Conservation (phyloP, 805 yeast species). For the Alloascoidea africana region DNA sequence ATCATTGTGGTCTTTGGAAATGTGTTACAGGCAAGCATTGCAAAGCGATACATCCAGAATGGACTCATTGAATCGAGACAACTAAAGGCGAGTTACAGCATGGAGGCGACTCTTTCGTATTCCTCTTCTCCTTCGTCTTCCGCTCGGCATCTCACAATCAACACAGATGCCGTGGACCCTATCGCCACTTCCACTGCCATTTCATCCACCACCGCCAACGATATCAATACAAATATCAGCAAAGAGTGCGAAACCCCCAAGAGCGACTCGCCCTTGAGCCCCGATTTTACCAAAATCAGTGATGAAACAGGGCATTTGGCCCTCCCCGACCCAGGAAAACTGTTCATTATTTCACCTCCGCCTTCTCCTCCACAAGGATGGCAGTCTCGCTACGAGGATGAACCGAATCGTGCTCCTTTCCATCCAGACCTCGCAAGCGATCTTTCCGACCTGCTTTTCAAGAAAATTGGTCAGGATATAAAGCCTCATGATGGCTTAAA, state of each 20-base stretch:
- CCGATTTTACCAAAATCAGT: not conserved
- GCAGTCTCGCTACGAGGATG: not conserved
- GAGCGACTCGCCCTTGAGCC: too few species aligned
- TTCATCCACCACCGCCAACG: too few species aligned
- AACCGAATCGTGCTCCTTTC: not conserved
- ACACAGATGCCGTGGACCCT: too few species aligned
- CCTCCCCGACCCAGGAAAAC: not conserved
- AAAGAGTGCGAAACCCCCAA: too few species aligned
- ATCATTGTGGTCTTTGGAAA: not conserved
- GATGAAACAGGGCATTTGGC: not conserved
- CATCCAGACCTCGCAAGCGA: not conserved
- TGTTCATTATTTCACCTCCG: not conserved
- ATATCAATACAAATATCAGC: too few species aligned
- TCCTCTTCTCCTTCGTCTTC: too few species aligned
- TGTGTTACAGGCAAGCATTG: not conserved
- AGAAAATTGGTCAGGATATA: not conserved
- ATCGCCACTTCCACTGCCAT: too few species aligned
- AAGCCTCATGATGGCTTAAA: not conserved
- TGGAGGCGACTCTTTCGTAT: not conserved
- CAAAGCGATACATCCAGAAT: not conserved
- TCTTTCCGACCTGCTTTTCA: not conserved
- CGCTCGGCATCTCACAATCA: not conserved
- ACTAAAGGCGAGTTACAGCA: not conserved
- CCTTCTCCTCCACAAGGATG: slow-evolving; percentile 1
- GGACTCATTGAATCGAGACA: not conserved